phyloP scores from a whole-genome alignment of 345 rosid genomes.

The Diplotaxis tenuifolia region DNA sequence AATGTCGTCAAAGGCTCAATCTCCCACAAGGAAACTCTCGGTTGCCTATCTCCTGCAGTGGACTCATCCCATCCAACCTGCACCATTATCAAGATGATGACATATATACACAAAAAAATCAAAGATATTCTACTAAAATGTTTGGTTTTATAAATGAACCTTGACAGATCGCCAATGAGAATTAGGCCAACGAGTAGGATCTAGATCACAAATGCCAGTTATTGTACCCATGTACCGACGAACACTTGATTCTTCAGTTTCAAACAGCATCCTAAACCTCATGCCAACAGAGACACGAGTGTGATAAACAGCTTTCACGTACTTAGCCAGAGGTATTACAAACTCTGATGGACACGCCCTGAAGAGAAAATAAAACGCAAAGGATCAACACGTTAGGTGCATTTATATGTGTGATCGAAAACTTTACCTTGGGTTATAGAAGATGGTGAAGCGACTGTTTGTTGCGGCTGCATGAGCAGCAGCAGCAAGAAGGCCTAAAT shows the following conservation, averaged over 20 bases:
- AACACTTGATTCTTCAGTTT: conserved; percentile 68
- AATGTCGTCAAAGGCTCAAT: conserved; percentile 95
- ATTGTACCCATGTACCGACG: conserved; percentile 94
- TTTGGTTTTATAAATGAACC: conserved; percentile 38
- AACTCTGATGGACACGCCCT: background rate
- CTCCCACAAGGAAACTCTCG: conserved; percentile 97
- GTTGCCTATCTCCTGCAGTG: conserved; percentile 97
- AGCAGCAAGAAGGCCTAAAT: background rate
- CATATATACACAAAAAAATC: background rate
- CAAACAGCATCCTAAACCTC: conserved; percentile 73
- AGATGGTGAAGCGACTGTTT: background rate
- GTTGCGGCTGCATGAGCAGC: background rate
- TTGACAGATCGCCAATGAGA: conserved; percentile 93
- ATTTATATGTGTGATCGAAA: too few species aligned
- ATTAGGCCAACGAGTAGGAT: conserved; percentile 66
- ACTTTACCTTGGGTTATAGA: background rate
- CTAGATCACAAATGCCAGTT: conserved; percentile 80
- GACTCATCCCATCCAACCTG: conserved; percentile 99
- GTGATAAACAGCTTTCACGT: background rate
- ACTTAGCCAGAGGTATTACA: background rate
- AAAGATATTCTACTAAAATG: background rate
- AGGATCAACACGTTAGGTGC: background rate
- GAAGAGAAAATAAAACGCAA: background rate
- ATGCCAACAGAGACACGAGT: conserved; percentile 39
- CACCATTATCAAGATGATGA: conserved; percentile 27